phyloP scores from a whole-genome alignment of 1,284 basidiomycete genomes.

The Polyporus tsugae region DNA sequence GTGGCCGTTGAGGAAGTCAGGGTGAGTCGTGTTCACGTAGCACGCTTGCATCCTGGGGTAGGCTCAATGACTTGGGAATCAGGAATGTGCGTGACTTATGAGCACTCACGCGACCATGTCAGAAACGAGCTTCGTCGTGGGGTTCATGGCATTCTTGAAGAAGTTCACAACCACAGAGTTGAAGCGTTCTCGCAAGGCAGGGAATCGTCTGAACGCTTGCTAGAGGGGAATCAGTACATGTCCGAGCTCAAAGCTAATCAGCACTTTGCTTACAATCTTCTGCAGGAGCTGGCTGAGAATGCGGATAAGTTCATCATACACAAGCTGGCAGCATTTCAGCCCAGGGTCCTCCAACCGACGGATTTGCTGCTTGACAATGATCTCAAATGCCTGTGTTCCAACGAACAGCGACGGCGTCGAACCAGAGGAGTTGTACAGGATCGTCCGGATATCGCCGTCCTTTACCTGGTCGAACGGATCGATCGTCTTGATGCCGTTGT shows the following conservation, averaged over 20 bases:
- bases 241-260: slow-evolving; percentile 15
- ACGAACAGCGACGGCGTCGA: slow-evolving; percentile 97
- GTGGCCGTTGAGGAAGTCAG: slow-evolving; percentile 97
- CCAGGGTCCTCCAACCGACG: slow-evolving; percentile 94
- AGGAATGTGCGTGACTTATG: slow-evolving; percentile 10
- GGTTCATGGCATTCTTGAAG: slow-evolving; percentile 93
- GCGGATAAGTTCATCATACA: slow-evolving; percentile 97
- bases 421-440: slow-evolving; percentile 97
- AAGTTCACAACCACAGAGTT: slow-evolving; percentile 95
- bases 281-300: slow-evolving; percentile 90
- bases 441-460: slow-evolving; percentile 95
- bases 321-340: slow-evolving; percentile 92
- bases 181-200: slow-evolving; percentile 93
- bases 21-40: slow-evolving; percentile 99
- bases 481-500: slow-evolving; percentile 93
- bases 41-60: slow-evolving; percentile 89
- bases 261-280: slow-evolving; percentile 80
- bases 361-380: slow-evolving; percentile 99
- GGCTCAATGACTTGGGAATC: slow-evolving; percentile 1
- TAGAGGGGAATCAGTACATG: slow-evolving; percentile 43
- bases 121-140: slow-evolving; percentile 93
- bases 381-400: slow-evolving; percentile 95
- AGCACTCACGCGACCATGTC: slow-evolving; percentile 86
- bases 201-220: slow-evolving; percentile 96
- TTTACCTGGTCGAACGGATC: slow-evolving; percentile 99